Evolutionary conservation across 1,284 basidiomycete species (phyloP), one percentile per base, ranked within the genome.

Genomic region (Puccinia polysora): DNA sequence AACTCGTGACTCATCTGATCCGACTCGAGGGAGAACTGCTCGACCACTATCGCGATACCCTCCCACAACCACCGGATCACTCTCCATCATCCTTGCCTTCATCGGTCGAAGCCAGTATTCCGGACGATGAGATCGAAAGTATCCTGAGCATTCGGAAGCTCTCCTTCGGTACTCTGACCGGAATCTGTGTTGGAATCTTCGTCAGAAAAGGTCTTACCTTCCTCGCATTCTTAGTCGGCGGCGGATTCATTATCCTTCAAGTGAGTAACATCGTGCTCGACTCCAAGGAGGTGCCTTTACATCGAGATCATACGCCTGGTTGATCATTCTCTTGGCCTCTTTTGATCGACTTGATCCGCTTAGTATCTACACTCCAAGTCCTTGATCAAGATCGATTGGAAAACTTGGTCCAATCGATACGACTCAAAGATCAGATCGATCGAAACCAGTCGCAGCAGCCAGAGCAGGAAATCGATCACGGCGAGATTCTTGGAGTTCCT

Each of bases 191-290:
- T 36, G 69, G 69, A 8, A 36, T 71, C 4, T 71, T 71, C 49
- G 59, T 71, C 20, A 59, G 47, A 52, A 71, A 71, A 71, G 59
- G 69, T 0, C 53, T 71, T 34, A 52, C 6, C 14, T 55, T 71
- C 10, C 23, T 63, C 10, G 69, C 69, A 6, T 71, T 62, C 34
- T 18, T 71, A 18, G 52, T 32, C 28, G 69, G 69, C 18, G 69
- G 56, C 6, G 58, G 58, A 36, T 71, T 71, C 38, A 50, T 71
- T 18, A 32, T 71, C 8, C 58, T 71, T 45, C 69, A 71, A 63
- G 69, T 71, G 20, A n/a, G 58, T n/a, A n/a, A n/a, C n/a, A n/a
- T n/a, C n/a, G n/a, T n/a, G n/a, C n/a, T n/a, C n/a, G n/a, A n/a
- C n/a, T n/a, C n/a, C n/a, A n/a, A n/a, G n/a, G n/a, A n/a, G n/a